Evolutionary conservation across 2,329 filamentous ascomycete genomes (phyloP).

Genomic region (Lasiodiplodia hormozganensis): DNA sequence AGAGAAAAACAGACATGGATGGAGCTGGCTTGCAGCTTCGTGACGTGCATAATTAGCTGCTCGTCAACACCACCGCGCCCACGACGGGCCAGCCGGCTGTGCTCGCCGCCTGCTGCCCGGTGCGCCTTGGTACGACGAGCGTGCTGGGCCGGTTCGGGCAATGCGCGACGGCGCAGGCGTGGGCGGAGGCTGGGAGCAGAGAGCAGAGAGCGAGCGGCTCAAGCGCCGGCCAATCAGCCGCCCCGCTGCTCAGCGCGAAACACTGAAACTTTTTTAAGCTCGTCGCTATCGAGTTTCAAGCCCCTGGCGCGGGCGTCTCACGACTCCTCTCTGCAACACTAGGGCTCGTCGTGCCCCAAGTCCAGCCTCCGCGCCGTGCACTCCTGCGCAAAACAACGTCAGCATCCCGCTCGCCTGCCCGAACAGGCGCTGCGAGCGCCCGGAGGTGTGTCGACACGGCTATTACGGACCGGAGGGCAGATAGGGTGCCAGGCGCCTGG

Average conservation of each 20-base stretch:
- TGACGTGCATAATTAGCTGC: slow-evolving; percentile 29
- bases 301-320: slow-evolving; percentile 28
- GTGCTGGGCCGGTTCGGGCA: slow-evolving; percentile 20
- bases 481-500: background rate
- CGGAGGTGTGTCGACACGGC: background rate
- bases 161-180: slow-evolving; percentile 26
- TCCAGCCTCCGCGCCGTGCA: slow-evolving; percentile 30
- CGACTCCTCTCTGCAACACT: slow-evolving; percentile 25
- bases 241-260: slow-evolving; percentile 20
- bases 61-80: slow-evolving; percentile 27
- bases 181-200: slow-evolving; percentile 11
- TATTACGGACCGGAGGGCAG: slow-evolving; percentile 10
- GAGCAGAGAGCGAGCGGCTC: slow-evolving; percentile 26
- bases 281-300: slow-evolving; percentile 28
- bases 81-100: slow-evolving; percentile 12
- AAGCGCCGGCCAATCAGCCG: slow-evolving; percentile 26
- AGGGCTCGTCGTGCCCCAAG: slow-evolving; percentile 17
- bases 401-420: slow-evolving; percentile 23
- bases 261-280: slow-evolving; percentile 28
- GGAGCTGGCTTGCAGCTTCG: slow-evolving; percentile 28
- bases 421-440: background rate
- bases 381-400: slow-evolving; percentile 18
- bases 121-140: slow-evolving; percentile 22
- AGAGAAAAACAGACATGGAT: slow-evolving; percentile 30
- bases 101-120: slow-evolving; percentile 24